These are phyloP conservation scores for Sugiyamaella smithiae DNA, from an alignment of 805 yeast species.

Conservation along the genomic window DNA sequence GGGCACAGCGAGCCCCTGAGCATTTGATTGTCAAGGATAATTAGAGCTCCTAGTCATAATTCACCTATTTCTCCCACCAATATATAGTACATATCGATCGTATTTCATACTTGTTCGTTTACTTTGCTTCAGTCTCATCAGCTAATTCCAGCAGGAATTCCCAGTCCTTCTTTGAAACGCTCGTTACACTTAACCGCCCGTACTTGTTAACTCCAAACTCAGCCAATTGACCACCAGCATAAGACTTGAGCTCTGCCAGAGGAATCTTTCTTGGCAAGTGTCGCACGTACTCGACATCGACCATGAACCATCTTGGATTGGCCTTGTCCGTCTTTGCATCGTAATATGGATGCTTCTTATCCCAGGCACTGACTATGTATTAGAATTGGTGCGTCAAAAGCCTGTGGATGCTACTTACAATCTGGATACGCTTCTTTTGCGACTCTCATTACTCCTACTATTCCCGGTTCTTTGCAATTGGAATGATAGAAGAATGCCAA, in stretches of 20 bases:
- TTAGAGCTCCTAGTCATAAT: not conserved
- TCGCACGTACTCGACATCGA: slow-evolving; percentile 45
- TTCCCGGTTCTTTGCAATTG: slow-evolving; percentile 52
- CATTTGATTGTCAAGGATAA: slow-evolving; percentile 48
- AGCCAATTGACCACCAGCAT: slow-evolving; percentile 29
- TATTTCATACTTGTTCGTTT: no score
- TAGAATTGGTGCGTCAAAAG: slow-evolving; percentile 1
- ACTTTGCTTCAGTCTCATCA: no score
- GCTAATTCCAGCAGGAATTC: slow-evolving; percentile 40
- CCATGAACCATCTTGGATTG: slow-evolving; percentile 57
- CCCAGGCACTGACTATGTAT: slow-evolving; percentile 36
- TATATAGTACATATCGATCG: no score
- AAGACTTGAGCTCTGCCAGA: slow-evolving; percentile 40
- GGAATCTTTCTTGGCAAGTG: slow-evolving; percentile 43
- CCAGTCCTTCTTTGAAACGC: slow-evolving; percentile 47
- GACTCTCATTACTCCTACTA: slow-evolving; percentile 45
- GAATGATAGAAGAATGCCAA: slow-evolving; percentile 54
- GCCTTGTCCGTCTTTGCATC: slow-evolving; percentile 45
- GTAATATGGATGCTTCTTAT: slow-evolving; percentile 43
- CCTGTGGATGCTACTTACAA: slow-evolving; percentile 16
- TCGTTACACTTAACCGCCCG: slow-evolving; percentile 51
- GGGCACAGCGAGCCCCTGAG: slow-evolving; percentile 71
- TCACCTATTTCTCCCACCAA: no score
- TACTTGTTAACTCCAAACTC: slow-evolving; percentile 48
- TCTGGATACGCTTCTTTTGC: slow-evolving; percentile 34